Percentiles rank a stretch among this genome's conserved stretches.
Evolutionary conservation across 2,329 filamentous ascomycete species (phyloP).

Genomic region (Periglandula ipomoeae): DNA sequence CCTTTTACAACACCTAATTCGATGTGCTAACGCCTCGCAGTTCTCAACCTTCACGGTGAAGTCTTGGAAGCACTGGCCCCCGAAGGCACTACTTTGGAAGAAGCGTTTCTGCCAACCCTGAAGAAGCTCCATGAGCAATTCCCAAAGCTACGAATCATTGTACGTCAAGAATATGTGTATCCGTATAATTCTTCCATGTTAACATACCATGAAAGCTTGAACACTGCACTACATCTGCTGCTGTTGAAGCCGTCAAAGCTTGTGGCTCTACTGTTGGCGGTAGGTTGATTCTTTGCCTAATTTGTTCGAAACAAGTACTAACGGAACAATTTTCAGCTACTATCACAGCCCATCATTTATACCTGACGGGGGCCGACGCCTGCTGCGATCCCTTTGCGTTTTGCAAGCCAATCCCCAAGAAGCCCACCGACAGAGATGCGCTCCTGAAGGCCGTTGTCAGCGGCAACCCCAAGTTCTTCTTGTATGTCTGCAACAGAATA

Average conservation of each 20-base stretch:
- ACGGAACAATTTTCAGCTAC: conserved; percentile 29
- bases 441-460: conserved; percentile 55
- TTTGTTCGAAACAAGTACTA: neutral
- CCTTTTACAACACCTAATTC: no score
- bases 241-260: conserved; percentile 64
- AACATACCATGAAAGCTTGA: conserved; percentile 39
- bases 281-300: no score
- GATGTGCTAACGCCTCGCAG: no score
- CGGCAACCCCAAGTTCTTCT: conserved; percentile 60
- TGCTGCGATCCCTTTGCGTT: conserved; percentile 52
- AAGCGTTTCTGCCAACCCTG: conserved; percentile 70
- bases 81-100: conserved; percentile 34
- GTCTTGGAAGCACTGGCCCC: conserved; percentile 44
- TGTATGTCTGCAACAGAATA: conserved; percentile 20
- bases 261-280: conserved; percentile 69
- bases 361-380: conserved; percentile 64
- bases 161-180: neutral
- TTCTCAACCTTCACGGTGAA: conserved; percentile 94
- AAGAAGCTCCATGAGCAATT: conserved; percentile 64
- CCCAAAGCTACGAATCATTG: conserved; percentile 54
- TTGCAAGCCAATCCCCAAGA: conserved; percentile 71
- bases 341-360: conserved; percentile 82
- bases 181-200: neutral
- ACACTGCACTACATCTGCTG: conserved; percentile 80
- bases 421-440: conserved; percentile 61